These are phyloP conservation scores for Tylopilus sp. DNA, from an alignment of 1,284 basidiomycete species.

Conservation along the genomic window DNA sequence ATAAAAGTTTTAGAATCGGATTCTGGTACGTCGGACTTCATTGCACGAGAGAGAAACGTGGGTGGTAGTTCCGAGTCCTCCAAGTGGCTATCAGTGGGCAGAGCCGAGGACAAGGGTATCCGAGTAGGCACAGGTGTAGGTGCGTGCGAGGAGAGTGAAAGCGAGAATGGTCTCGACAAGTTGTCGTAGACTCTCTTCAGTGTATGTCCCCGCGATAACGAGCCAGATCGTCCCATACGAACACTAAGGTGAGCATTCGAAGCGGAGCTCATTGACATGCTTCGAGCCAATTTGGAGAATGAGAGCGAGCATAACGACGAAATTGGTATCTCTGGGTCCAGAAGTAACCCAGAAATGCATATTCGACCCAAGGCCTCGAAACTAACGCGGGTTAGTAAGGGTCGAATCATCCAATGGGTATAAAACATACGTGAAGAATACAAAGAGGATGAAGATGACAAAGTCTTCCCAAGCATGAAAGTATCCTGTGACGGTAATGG, in stretches of 20 bases:
- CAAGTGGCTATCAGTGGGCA: neutral
- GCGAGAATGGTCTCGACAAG: conserved; percentile 34
- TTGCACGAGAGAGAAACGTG: conserved; percentile 47
- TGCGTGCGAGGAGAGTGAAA: conserved; percentile 25
- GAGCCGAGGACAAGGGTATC: neutral
- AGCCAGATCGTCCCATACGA: conserved; percentile 16
- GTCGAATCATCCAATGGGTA: neutral
- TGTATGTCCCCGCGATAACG: conserved; percentile 30
- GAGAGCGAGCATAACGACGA: conserved; percentile 51
- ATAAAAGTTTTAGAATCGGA: conserved; percentile 37
- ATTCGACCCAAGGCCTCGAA: conserved; percentile 88
- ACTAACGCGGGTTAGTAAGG: conserved; percentile 37
- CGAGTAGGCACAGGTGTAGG: conserved; percentile 3
- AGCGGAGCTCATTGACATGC: conserved; percentile 18
- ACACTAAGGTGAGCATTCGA: neutral
- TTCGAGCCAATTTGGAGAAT: conserved; percentile 36
- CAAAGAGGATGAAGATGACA: conserved; percentile 78
- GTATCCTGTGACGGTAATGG: conserved; percentile 61
- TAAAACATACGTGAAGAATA: conserved; percentile 77
- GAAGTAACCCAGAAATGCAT: conserved; percentile 85
- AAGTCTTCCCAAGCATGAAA: conserved; percentile 89
- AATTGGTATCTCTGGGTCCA: conserved; percentile 79
- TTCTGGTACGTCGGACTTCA: conserved; percentile 45
- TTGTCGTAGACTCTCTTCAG: conserved; percentile 31
- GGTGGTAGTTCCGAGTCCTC: conserved; percentile 31